Evolutionary conservation across 78 protist genomes (phyloP).

Genomic region (Dictyostelium firmibasis): DNA sequence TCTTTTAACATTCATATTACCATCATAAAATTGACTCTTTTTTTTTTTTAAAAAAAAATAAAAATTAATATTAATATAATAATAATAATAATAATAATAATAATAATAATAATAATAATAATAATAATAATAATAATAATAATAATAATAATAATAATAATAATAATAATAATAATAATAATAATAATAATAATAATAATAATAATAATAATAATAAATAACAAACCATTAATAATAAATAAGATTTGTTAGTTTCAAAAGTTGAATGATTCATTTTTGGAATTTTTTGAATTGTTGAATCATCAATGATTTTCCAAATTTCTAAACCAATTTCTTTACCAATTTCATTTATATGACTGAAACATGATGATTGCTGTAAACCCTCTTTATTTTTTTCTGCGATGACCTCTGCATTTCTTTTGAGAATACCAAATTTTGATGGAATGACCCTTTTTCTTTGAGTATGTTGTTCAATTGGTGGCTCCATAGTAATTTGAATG

Average conservation of each 20-base stretch:
- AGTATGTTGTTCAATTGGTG: neutral
- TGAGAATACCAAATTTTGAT: neutral
- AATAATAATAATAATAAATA: neutral
- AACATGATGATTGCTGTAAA: neutral
- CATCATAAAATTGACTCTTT: constrained; percentile 4
- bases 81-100: too few relatives aligned
- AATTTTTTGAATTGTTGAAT: constrained; percentile 20
- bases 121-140: too few relatives aligned
- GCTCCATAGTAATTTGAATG: neutral
- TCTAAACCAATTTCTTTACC: constrained; percentile 35
- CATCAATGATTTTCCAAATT: constrained; percentile 12
- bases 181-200: neutral
- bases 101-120: too few relatives aligned
- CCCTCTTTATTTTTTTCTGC: neutral
- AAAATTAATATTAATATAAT: neutral
- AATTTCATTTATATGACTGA: constrained; percentile 18
- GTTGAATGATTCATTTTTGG: constrained; percentile 5
- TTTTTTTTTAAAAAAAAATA: neutral
- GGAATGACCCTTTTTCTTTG: neutral
- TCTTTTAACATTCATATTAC: neutral
- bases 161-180: neutral
- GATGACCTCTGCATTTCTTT: neutral
- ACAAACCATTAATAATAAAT: constrained; percentile 23
- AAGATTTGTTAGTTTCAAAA: constrained; percentile 18
- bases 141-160: neutral